phyloP scores from a whole-genome alignment of 2,329 filamentous ascomycete genomes.

The Scopulariopsis brevicaulis region DNA sequence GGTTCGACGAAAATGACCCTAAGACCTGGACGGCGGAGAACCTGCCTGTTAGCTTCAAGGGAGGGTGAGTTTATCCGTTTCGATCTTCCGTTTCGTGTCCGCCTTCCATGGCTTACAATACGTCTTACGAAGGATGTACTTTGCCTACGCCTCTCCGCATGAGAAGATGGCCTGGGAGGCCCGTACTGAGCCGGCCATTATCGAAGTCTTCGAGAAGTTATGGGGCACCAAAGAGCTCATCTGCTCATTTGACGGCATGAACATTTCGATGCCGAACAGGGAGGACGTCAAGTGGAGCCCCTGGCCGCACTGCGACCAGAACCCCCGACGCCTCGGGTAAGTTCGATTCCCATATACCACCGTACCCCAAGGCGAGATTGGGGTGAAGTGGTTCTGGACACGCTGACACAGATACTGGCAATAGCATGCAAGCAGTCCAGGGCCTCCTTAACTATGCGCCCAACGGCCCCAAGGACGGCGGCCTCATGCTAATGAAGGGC shows the following conservation, averaged over 20 bases:
- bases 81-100: not conserved
- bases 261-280: conserved; percentile 27
- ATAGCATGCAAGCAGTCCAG: conserved; percentile 21
- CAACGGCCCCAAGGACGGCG: conserved; percentile 32
- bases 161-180: conserved; percentile 33
- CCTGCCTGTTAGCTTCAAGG: conserved; percentile 28
- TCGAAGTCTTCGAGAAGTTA: conserved; percentile 26
- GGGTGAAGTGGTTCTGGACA: not conserved
- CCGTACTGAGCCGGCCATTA: conserved; percentile 24
- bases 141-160: conserved; percentile 22
- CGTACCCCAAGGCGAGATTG: no score
- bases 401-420: not conserved
- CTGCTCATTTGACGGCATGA: conserved; percentile 20
- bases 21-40: conserved; percentile 29
- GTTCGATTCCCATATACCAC: not conserved
- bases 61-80: conserved; percentile 9
- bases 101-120: not conserved
- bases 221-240: conserved; percentile 21
- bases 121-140: conserved; percentile 21
- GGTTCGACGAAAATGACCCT: conserved; percentile 20
- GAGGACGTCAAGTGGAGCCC: conserved; percentile 24
- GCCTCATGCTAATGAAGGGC: conserved; percentile 30
- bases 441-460: conserved; percentile 30
- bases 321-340: not conserved
- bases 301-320: conserved; percentile 33